Percentiles rank a stretch among this genome's conserved stretches.
Conservation (phyloP, 2,329 filamentous ascomycete species). For the Dactylellina parvicollis region DNA sequence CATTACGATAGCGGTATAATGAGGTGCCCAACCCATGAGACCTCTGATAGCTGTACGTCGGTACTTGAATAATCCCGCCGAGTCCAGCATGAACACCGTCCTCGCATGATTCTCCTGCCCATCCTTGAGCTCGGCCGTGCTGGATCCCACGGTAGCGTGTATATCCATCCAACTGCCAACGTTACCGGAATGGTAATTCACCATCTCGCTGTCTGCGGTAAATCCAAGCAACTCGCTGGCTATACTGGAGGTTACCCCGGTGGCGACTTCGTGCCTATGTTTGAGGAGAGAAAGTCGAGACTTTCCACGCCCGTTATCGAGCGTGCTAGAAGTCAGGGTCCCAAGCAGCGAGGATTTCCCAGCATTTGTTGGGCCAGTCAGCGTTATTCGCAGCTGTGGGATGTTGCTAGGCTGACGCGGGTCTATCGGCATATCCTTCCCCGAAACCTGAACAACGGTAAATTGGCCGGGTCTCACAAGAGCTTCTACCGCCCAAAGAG, state of each 20-base stretch:
- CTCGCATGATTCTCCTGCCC: conserved; percentile 68
- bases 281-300: conserved; percentile 88
- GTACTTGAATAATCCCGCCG: conserved; percentile 88
- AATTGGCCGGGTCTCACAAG: conserved; percentile 79
- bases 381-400: conserved; percentile 83
- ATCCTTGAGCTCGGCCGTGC: conserved; percentile 38
- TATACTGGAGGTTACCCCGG: conserved; percentile 91
- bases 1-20: conserved; percentile 90
- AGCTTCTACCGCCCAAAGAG: conserved; percentile 87
- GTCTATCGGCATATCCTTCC: conserved; percentile 11
- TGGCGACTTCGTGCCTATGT: conserved; percentile 90
- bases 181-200: conserved; percentile 88
- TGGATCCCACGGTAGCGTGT: conserved; percentile 74
- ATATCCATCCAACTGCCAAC: conserved; percentile 95
- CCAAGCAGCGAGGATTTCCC: conserved; percentile 93
- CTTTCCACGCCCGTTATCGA: conserved; percentile 92
- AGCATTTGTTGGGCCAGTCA: conserved; percentile 87
- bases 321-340: conserved; percentile 82
- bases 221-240: conserved; percentile 95
- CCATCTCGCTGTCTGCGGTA: conserved; percentile 66
- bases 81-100: conserved; percentile 88
- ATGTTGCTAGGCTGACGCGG: conserved; percentile 55
- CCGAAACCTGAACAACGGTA: conserved; percentile 52
- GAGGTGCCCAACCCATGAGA: conserved; percentile 93
- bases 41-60: conserved; percentile 87